Base-by-base conservation (phyloP, 768 basidiomycete genomes). In the Pisolithus microcarpus region DNA sequence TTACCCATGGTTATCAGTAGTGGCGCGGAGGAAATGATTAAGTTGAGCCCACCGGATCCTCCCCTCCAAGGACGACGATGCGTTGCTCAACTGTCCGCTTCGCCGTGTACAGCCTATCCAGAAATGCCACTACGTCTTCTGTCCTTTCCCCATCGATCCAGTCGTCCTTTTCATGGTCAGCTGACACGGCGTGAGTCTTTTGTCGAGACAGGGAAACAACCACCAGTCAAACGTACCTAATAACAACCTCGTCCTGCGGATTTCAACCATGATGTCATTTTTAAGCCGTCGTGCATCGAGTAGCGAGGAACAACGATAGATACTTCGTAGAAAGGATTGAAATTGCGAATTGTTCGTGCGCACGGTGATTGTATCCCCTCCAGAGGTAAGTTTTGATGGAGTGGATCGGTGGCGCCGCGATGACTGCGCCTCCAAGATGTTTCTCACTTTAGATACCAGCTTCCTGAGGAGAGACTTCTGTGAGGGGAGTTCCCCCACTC, bases 261-360 rank as follows among this genome's bases (percentile, higher is more conserved):
- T 89, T 70, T 97, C 93, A n/a, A 89, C 80, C 55, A 87, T 82
- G 34, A 99, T 78, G 59, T 99, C 96, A 56, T 90, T 94, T 70
- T 94, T 88, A 37, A 98, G 68, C 21, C 94, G 76, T 49, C 92
- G 78, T 3, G 93, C 93, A 61, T 99, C 96, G 30, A 93, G 67
- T 6, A 97, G 72, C 4, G 87, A 93, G 10, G 85, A 85, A 58
- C 84, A 84, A 30, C 82, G 79, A 53, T 75, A 79, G 61, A 98
- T 92, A 51, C 91, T 90, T 30, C 83, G 79, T 46, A 98, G 71
- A 66, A 97, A 98, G 0, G 84, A 85, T 57, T 97, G 94, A 58
- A 97, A 97, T 51, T 93, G 86, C 43, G 84, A 82, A 7, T 78
- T 59, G 59, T 87, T 82, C 1, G 92, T 95, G 28, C 82, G 80